A percentile compares a stretch with the other conserved stretches of the same genome.
These are phyloP conservation scores for Talaromyces sp. DNA, from an alignment of 2,329 filamentous ascomycete genomes.

Conservation along the genomic window DNA sequence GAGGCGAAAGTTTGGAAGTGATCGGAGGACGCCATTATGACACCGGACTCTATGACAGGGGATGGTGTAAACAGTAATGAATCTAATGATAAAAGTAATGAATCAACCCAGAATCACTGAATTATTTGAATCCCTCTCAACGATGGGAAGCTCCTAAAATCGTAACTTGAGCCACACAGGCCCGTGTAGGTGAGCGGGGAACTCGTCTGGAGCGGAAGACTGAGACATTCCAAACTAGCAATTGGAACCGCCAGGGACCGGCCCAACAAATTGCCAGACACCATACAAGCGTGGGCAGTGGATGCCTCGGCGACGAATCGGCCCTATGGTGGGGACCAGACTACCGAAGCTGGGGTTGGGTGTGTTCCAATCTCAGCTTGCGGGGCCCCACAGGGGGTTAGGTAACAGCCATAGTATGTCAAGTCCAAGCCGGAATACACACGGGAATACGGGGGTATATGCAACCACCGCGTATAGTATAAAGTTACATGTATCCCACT, in stretches of 20 bases:
- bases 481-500: background rate
- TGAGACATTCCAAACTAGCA: background rate
- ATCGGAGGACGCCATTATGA: slow-evolving; percentile 11
- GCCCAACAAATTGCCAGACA: background rate
- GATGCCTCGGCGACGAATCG: background rate
- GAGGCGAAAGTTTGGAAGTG: slow-evolving; percentile 13
- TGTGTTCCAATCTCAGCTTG: background rate
- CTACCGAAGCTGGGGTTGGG: background rate
- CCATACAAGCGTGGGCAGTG: background rate
- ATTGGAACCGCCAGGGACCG: slow-evolving; percentile 8
- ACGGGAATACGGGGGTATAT: background rate
- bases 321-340: background rate
- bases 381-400: slow-evolving; percentile 5
- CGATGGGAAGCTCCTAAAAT: background rate
- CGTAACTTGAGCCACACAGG: slow-evolving; percentile 14
- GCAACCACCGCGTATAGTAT: slow-evolving; percentile 1
- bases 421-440: background rate
- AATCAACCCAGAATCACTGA: background rate
- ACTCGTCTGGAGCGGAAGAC: background rate
- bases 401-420: background rate
- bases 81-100: background rate
- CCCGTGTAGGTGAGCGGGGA: slow-evolving; percentile 4
- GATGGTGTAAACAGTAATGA: background rate
- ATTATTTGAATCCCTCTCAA: background rate
- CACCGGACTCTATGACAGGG: background rate